Evolutionary conservation across 306 rosid species (phyloP).

Genomic region (Psophocarpus tetragonolobus): DNA sequence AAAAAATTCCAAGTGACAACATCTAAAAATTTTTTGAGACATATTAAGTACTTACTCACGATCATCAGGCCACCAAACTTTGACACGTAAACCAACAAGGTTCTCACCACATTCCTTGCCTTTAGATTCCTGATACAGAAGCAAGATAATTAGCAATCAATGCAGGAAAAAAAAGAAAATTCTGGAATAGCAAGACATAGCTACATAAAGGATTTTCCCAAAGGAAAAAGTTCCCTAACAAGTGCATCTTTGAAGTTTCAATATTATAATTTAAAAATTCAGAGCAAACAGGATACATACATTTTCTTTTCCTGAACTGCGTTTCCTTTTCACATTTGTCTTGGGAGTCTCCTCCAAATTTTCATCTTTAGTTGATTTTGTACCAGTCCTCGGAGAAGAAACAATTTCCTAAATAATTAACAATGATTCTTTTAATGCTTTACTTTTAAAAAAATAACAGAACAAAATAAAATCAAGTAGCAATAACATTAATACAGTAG

Average conservation of each 20-base stretch:
- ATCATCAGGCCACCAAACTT: conserved; percentile 95
- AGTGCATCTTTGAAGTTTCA: neutral
- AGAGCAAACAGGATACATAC: conserved; percentile 34
- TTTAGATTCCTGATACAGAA: conserved; percentile 51
- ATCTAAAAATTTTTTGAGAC: conserved; percentile 9
- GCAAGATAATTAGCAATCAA: conserved; percentile 17
- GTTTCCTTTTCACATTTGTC: conserved; percentile 68
- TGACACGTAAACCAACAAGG: conserved; percentile 63
- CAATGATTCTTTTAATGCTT: conserved; percentile 1
- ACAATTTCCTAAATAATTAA: conserved; percentile 49
- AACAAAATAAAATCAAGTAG: neutral
- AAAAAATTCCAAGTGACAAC: conserved; percentile 12
- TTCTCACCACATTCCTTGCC: conserved; percentile 50
- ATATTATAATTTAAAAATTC: neutral
- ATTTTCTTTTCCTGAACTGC: conserved; percentile 54
- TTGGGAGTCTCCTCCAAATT: conserved; percentile 54
- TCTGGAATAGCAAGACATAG: conserved; percentile 14
- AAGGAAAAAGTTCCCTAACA: neutral
- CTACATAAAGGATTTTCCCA: conserved; percentile 2
- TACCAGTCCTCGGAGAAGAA: conserved; percentile 52
- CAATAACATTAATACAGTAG: neutral
- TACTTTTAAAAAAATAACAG: neutral
- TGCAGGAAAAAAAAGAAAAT: conserved; percentile 16
- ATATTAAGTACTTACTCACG: conserved; percentile 53
- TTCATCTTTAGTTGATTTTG: conserved; percentile 48